phyloP scores from a whole-genome alignment of 345 rosid genomes.

The Camelina sativa region DNA sequence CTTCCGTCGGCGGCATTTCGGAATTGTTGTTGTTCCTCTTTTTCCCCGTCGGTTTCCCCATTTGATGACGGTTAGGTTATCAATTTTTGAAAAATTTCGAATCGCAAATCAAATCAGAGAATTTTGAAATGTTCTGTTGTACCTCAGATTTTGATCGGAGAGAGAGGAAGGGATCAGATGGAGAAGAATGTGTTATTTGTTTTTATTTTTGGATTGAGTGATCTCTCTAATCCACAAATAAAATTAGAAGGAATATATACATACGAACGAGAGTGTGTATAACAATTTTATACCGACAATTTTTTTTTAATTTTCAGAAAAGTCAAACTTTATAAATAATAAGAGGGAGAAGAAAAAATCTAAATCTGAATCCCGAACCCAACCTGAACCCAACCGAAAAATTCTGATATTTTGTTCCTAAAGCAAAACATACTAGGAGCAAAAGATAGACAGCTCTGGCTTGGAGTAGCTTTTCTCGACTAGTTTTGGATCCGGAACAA shows the following conservation, averaged over 20 bases:
- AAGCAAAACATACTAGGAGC: no score
- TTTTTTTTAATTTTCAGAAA: background rate
- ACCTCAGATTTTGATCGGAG: slow-evolving; percentile 4
- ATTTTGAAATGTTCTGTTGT: background rate
- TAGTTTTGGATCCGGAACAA: no score
- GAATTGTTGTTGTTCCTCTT: slow-evolving; percentile 60
- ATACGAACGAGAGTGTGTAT: background rate
- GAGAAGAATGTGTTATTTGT: slow-evolving; percentile 11
- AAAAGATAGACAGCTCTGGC: no score
- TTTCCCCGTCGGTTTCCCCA: slow-evolving; percentile 94
- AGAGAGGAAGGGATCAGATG: background rate
- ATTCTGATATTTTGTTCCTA: no score
- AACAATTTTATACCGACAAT: slow-evolving; percentile 15
- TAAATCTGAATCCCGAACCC: no score
- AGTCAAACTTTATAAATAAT: background rate
- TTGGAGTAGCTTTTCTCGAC: no score
- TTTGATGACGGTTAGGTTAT: slow-evolving; percentile 26
- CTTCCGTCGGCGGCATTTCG: slow-evolving; percentile 42
- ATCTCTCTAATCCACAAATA: slow-evolving; percentile 37
- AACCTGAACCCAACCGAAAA: no score
- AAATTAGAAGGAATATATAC: background rate
- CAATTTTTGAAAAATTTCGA: slow-evolving; percentile 12
- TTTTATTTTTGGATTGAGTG: slow-evolving; percentile 14
- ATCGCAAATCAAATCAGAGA: background rate
- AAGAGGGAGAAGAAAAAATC: no score